Evolutionary conservation across 352 stramenopile species (phyloP), one percentile per base, ranked within the genome.

Genomic region (Phytophthora ohioensis): DNA sequence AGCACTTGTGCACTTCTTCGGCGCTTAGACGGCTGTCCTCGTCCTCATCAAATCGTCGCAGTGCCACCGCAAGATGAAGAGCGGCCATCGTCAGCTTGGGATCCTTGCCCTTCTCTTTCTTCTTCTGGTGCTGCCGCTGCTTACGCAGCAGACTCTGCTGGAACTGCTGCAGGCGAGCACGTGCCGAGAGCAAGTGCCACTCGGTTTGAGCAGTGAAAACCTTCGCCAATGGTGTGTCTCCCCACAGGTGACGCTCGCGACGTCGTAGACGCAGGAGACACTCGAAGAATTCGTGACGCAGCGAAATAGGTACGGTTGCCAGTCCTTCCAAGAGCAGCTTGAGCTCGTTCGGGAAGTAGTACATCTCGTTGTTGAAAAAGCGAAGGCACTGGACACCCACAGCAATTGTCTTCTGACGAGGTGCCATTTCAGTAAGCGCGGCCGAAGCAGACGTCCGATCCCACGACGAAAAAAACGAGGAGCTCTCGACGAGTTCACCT

Each of bases 351-450:
- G 96, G 92, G 57, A 95, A 94, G 82, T 99, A 99, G 65, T 99
- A 99, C 67, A 99, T 98, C 65, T 98, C 94, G 77, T 97, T 99
- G 82, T 99, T 99, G 78, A 99, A 98, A 78, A 99, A 99, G 7
- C 97, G 92, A 65, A 98, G 97, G 71, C 96, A 99, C 58, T 96
- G 84, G 0, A 94, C 71, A 4, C 77, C 85, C 7, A 87, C 80
- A 5, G 80, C 65, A 31, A 93, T 69, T 31, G 73, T 71, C 11
- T 60, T 67, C 30, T 87, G 61, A 45, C 68, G 69, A 51, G 49
- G 30, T 3, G 64, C 57, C 69, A 73, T 71, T 1, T 67, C 52
- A 4, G n/a, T 46, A n/a, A 59, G 21, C 35, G 21, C 34, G 35
- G 36, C 45, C 6, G 51, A 8, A 6, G 52, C 4, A 21, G 61